phyloP scores from a whole-genome alignment of 2,329 filamentous ascomycete species.

The Hymenoscyphus albidus region DNA sequence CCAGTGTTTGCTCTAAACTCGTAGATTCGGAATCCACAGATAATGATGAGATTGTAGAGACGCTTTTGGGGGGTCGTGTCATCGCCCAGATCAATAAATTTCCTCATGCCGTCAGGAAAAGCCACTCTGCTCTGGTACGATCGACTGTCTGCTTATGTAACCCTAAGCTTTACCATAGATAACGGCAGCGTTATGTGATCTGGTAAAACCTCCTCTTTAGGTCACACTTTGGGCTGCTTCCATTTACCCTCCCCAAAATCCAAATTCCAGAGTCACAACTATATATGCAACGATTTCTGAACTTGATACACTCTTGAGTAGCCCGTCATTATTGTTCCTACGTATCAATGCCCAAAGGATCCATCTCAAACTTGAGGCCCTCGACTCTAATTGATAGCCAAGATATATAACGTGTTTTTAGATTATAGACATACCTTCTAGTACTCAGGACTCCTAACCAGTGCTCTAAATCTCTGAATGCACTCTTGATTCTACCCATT shows the following conservation, averaged over 20 bases:
- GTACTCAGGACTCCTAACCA: too few relatives aligned
- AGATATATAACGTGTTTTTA: too few relatives aligned
- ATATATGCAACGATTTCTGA: background rate
- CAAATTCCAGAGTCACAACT: background rate
- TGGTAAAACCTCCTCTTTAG: background rate
- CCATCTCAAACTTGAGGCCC: background rate
- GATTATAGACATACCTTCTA: too few relatives aligned
- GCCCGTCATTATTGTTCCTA: background rate
- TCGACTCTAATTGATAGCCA: background rate
- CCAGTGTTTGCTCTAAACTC: background rate
- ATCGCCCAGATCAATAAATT: background rate
- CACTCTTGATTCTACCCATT: too few relatives aligned
- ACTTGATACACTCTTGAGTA: background rate
- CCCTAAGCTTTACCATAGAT: background rate
- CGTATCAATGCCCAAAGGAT: slow-evolving; percentile 3
- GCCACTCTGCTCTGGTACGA: background rate
- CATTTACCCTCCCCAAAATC: background rate
- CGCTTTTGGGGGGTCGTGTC: background rate
- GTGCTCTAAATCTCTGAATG: too few relatives aligned
- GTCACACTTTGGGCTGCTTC: background rate
- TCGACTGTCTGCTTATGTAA: background rate
- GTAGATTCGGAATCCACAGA: background rate
- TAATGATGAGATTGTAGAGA: slow-evolving; percentile 1
- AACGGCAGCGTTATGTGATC: slow-evolving; percentile 1
- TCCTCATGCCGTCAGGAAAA: background rate